Conservation (phyloP, 2,329 filamentous ascomycete genomes). For the Ophiostoma fasciatum region DNA sequence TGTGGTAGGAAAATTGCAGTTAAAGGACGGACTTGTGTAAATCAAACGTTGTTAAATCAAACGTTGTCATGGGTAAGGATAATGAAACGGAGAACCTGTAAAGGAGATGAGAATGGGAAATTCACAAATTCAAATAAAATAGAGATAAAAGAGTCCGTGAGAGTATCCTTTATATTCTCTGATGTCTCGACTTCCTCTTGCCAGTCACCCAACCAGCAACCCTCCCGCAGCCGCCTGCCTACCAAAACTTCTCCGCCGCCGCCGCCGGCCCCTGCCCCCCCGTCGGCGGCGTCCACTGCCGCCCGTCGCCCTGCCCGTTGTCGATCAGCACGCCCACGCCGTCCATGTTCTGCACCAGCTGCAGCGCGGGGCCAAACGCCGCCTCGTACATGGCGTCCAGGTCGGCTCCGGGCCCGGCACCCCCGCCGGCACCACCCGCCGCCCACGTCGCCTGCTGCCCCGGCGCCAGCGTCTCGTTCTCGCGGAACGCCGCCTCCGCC, state of each 20-base stretch:
- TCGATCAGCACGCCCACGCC: constrained; percentile 15
- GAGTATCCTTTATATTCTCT: no score
- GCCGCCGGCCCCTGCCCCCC: not conserved
- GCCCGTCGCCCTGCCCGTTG: constrained; percentile 9
- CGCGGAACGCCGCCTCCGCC: constrained; percentile 13
- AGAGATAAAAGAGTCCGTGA: no score
- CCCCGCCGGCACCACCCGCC: not conserved
- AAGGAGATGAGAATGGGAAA: no score
- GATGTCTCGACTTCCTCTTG: no score
- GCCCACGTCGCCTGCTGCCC: constrained; percentile 17
- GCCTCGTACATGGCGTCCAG: constrained; percentile 11
- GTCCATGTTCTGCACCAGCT: constrained; percentile 18
- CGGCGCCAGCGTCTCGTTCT: constrained; percentile 14
- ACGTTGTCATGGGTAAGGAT: no score
- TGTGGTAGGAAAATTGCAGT: no score
- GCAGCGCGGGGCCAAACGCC: constrained; percentile 15
- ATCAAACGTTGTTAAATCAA: no score
- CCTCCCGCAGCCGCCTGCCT: not conserved
- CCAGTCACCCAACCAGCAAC: no score
- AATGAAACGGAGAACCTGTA: no score
- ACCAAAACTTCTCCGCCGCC: constrained; percentile 9
- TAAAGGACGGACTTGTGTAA: no score
- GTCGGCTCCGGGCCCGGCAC: constrained; percentile 1
- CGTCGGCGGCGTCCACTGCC: constrained; percentile 4
- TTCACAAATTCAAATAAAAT: no score